Evolutionary conservation across 2,329 filamentous ascomycete genomes (phyloP), one percentile per base, ranked within the genome.

Genomic region (Calonectria honghensis): DNA sequence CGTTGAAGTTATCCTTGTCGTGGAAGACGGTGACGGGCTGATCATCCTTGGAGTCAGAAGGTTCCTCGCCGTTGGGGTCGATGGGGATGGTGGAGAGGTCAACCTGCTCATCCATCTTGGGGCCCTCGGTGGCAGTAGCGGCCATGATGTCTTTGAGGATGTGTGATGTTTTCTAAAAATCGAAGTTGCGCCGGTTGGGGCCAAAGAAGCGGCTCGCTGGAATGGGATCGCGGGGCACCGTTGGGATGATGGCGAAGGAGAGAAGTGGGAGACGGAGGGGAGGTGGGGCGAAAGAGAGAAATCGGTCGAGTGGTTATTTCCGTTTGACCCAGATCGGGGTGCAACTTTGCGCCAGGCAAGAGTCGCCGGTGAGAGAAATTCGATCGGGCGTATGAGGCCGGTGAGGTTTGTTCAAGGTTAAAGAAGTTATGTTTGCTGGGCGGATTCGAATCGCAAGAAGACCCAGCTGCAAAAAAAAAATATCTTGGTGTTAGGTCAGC

Each of bases 1-100:
- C 97, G 82, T 98, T 99, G 92, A 99, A 99, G 90, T 99, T 98
- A 79, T 98, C 94, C 81, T 97, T 94, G 88, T 98, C 96, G 85
- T 99, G 96, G 89, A 99, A 99, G 81, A 99, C 96, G 61, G 97
- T 99, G 82, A 98, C 90, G 67, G 94, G 89, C 84, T 96, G 93
- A 78, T 88, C 87, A 68, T 85, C 86, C 70, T 89, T 88, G 77
- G 87, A 85, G 70, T 88, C 85, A 80, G 87, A 86, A 75, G 89
- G 88, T 72, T 89, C 87, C 74, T 89, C 83, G 77, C 93, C 91
- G 76, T 89, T 90, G 68, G 91, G 92, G 67, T 91, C 92, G 84
- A 94, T 90, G 79, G 92, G 92, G 74, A 94, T 93, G 67, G 92
- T 93, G 74, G 91, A 92, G 75, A 93, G 88, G 79, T 94, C 92